Evolutionary conservation across 2,329 filamentous ascomycete species (phyloP).

Genomic region (Fusarium chuoi): DNA sequence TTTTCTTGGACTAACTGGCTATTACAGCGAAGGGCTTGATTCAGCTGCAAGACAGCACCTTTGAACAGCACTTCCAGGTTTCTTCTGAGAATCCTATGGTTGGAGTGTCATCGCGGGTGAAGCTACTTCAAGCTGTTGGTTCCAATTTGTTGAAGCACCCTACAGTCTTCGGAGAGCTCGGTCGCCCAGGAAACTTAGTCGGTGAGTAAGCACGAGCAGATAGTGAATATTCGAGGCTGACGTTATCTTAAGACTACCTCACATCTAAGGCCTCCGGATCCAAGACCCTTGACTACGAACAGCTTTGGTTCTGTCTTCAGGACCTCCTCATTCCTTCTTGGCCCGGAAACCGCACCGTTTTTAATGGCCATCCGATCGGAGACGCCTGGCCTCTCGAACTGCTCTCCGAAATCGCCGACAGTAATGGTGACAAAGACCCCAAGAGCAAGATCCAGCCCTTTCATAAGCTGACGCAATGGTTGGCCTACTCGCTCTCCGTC

Average conservation of each 20-base stretch:
- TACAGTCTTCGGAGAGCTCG: conserved; percentile 54
- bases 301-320: conserved; percentile 56
- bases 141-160: conserved; percentile 51
- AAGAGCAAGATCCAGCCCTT: conserved; percentile 59
- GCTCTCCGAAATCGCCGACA: conserved; percentile 18
- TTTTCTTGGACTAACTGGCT: not conserved
- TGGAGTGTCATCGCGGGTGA: conserved; percentile 55
- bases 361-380: conserved; percentile 56
- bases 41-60: conserved; percentile 46
- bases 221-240: not conserved
- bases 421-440: not conserved
- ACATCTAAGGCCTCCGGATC: conserved; percentile 25
- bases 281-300: conserved; percentile 7
- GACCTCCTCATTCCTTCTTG: conserved; percentile 58
- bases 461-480: conserved; percentile 77
- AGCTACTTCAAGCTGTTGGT: conserved; percentile 55
- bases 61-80: conserved; percentile 57
- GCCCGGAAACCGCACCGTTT: conserved; percentile 62
- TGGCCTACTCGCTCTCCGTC: conserved; percentile 78
- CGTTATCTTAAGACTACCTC: conserved; percentile 51
- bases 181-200: conserved; percentile 60
- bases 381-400: conserved; percentile 60
- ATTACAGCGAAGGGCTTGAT: conserved; percentile 47
- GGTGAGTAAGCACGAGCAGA: conserved; percentile 47
- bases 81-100: conserved; percentile 57